Percentiles rank a stretch among this genome's conserved stretches.
These are phyloP conservation scores for Allomyces arbusculus DNA, from an alignment of 192 early-diverging fungal genomes.

Conservation along the genomic window DNA sequence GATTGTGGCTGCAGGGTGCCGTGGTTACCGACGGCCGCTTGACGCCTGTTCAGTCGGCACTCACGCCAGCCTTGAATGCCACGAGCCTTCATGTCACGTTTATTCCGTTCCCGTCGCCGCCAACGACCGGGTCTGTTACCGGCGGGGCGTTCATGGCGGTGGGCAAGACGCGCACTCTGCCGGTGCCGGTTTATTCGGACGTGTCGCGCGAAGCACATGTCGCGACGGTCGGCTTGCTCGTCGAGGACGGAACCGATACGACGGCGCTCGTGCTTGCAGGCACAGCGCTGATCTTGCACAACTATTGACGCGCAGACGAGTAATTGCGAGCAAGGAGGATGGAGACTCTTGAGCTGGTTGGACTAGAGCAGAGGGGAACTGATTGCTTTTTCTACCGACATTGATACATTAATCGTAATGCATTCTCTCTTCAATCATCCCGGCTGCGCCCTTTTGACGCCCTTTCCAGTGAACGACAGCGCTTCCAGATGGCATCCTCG, in stretches of 20 bases:
- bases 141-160: not conserved
- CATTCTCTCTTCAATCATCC: too few relatives aligned
- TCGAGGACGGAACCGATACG: not conserved
- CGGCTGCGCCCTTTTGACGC: too few relatives aligned
- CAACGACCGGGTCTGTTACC: not conserved
- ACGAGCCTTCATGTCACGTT: not conserved
- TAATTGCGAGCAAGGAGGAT: too few relatives aligned
- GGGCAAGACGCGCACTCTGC: not conserved
- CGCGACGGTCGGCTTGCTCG: not conserved
- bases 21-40: not conserved
- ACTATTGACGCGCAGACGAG: too few relatives aligned
- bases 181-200: not conserved
- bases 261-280: not conserved
- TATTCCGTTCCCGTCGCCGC: not conserved
- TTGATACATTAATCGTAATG: too few relatives aligned
- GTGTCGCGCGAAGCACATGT: not conserved
- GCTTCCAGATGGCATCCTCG: too few relatives aligned
- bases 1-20: not conserved
- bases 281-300: not conserved
- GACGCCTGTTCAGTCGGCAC: not conserved
- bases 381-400: too few relatives aligned
- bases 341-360: too few relatives aligned
- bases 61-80: not conserved
- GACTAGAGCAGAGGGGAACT: too few relatives aligned
- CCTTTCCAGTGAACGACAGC: too few relatives aligned